Conservation (phyloP, 148 eudicot species). For the Rhododendron simsii region DNA sequence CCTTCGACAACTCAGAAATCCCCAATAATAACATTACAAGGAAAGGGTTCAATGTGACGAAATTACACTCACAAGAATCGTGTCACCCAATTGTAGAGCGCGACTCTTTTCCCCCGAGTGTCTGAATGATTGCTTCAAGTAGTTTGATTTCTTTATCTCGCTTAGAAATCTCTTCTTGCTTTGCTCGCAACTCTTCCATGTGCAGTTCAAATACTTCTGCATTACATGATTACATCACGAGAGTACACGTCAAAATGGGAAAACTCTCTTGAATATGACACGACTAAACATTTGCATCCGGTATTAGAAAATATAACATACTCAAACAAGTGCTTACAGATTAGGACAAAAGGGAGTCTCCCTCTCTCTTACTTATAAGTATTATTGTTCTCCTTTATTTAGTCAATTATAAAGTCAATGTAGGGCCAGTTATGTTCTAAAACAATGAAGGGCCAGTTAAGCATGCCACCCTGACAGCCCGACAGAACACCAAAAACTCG, state of each 20-base stretch:
- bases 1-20: not conserved
- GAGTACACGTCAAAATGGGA: not conserved
- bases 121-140: conserved; percentile 85
- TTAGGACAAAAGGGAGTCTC: not conserved
- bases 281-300: not conserved
- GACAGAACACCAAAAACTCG: not conserved
- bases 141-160: conserved; percentile 87
- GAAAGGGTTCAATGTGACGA: not conserved
- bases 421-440: not conserved
- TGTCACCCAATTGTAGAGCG: conserved; percentile 24
- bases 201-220: conserved; percentile 95
- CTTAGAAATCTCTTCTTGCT: conserved; percentile 82
- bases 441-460: not conserved
- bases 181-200: conserved; percentile 78
- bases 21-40: not conserved
- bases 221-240: conserved; percentile 16
- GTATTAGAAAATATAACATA: not conserved
- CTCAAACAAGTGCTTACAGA: not conserved
- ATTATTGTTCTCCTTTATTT: not conserved
- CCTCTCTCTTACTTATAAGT: not conserved
- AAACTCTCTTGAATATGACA: not conserved
- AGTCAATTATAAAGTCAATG: not conserved
- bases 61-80: not conserved
- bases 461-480: not conserved
- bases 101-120: conserved; percentile 70